phyloP scores from a whole-genome alignment of 345 rosid genomes.

The Eutrema heterophyllum region DNA sequence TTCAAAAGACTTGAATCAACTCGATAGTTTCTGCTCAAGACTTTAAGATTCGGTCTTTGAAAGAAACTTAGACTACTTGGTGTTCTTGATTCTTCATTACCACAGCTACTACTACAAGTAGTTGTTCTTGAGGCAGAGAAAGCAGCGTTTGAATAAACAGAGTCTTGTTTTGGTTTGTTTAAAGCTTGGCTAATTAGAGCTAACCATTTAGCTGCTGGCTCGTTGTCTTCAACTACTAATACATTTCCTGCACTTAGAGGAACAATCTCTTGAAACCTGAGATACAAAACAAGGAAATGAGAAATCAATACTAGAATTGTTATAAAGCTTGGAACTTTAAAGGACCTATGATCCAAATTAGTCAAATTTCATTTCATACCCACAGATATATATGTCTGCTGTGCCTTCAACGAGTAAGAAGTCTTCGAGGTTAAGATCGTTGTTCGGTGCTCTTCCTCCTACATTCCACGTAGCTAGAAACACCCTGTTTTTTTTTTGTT shows the following conservation, averaged over 20 bases:
- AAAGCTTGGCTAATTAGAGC: slow-evolving; percentile 77
- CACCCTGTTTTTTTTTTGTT: slow-evolving; percentile 40
- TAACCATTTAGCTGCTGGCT: slow-evolving; percentile 96
- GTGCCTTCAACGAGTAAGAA: slow-evolving; percentile 77
- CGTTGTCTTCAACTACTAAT: slow-evolving; percentile 84
- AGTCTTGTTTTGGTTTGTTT: slow-evolving; percentile 47
- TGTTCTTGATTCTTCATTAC: slow-evolving; percentile 43
- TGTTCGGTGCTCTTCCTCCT: slow-evolving; percentile 81
- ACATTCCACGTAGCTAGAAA: slow-evolving; percentile 93
- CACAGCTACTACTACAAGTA: slow-evolving; percentile 3
- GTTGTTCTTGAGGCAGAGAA: slow-evolving; percentile 30
- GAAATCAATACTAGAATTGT: background rate
- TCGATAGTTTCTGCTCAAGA: slow-evolving; percentile 56
- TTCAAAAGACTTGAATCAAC: slow-evolving; percentile 67
- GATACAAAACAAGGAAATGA: background rate
- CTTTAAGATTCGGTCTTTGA: slow-evolving; percentile 74
- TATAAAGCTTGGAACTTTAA: background rate
- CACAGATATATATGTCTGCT: slow-evolving; percentile 86
- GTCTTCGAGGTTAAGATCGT: slow-evolving; percentile 72
- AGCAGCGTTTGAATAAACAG: slow-evolving; percentile 32
- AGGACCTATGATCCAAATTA: background rate
- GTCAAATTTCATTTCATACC: slow-evolving; percentile 46
- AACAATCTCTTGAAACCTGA: slow-evolving; percentile 96
- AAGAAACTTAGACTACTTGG: slow-evolving; percentile 47
- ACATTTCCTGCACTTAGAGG: slow-evolving; percentile 96